Conservation (phyloP, 257 asterid species). For the Capsicum baccatum region DNA sequence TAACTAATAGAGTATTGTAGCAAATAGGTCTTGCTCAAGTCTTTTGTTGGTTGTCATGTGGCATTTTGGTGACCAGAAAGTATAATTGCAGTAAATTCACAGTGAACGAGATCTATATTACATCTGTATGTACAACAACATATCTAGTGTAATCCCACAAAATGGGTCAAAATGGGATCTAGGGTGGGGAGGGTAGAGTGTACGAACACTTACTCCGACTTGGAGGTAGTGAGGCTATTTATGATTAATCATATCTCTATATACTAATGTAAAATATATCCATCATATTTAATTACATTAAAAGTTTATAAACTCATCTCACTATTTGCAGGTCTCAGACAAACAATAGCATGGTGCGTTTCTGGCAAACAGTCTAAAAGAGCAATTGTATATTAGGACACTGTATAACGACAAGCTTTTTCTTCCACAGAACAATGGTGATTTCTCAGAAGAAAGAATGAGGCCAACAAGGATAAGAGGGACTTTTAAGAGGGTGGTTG, state of each 20-base stretch:
- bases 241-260: not conserved
- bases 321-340: not conserved
- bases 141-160: no score
- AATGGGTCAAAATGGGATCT: no score
- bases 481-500: not conserved
- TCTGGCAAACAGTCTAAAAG: not conserved
- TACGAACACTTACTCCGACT: no score
- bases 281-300: not conserved
- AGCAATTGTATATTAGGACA: not conserved
- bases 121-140: no score
- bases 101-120: no score
- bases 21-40: no score
- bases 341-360: not conserved
- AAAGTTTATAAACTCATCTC: not conserved
- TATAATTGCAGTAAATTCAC: no score
- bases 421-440: not conserved
- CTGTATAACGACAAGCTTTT: not conserved
- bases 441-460: not conserved
- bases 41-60: no score
- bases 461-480: constrained; percentile 2
- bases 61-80: no score
- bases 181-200: no score
- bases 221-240: no score
- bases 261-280: not conserved
- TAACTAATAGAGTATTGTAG: no score